These are phyloP conservation scores for Aspergillus spinulosporus DNA, from an alignment of 2,329 filamentous ascomycete species.

Conservation along the genomic window DNA sequence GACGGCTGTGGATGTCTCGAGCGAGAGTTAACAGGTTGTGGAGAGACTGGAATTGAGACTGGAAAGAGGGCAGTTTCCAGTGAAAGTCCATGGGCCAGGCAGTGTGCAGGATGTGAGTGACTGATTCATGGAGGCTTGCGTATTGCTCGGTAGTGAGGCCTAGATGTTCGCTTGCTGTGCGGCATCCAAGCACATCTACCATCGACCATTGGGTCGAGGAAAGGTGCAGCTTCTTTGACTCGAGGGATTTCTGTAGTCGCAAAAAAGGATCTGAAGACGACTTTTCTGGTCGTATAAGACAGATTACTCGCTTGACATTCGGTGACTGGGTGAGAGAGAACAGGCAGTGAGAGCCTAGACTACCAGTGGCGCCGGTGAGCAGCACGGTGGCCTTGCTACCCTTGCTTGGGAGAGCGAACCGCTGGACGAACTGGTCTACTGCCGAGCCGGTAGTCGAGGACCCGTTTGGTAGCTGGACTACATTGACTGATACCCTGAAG, in stretches of 20 bases:
- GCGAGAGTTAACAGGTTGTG: constrained; percentile 3
- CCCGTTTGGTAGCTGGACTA: too few relatives aligned
- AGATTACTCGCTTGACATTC: neutral
- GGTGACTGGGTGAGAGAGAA: neutral
- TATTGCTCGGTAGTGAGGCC: neutral
- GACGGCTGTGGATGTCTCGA: neutral
- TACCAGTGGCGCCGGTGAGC: neutral
- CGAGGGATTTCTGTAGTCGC: neutral
- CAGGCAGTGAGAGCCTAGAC: constrained; percentile 1
- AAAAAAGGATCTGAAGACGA: neutral
- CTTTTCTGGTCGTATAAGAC: neutral
- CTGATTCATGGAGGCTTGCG: neutral
- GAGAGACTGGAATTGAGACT: constrained; percentile 1
- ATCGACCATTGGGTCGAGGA: neutral
- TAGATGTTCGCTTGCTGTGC: neutral
- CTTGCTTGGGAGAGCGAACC: too few relatives aligned
- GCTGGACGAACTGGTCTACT: too few relatives aligned
- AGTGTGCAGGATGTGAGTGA: constrained; percentile 12
- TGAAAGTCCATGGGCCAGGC: constrained; percentile 15
- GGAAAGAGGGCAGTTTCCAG: neutral
- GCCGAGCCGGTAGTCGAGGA: too few relatives aligned
- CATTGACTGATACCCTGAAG: too few relatives aligned
- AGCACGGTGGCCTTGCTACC: neutral
- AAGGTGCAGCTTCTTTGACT: neutral
- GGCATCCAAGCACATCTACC: neutral